Conservation (phyloP, 768 basidiomycete species). For the Tulasnella sp. region DNA sequence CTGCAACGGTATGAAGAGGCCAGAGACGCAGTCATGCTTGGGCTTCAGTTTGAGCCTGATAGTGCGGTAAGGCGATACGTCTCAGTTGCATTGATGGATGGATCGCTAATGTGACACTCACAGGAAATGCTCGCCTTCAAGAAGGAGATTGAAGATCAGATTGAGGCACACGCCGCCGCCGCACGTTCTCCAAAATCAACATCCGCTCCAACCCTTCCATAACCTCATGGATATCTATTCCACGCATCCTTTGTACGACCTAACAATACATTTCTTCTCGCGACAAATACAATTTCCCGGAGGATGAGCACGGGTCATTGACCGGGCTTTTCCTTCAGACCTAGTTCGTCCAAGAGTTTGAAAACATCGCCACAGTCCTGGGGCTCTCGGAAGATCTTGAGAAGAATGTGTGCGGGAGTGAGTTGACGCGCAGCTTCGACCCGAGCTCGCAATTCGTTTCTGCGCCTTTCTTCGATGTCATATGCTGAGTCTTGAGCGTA, state of each 20-base stretch:
- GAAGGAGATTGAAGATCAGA: slow-evolving; percentile 27
- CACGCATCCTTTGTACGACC: slow-evolving; percentile 4
- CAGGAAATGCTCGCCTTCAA: slow-evolving; percentile 28
- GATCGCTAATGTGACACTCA: neutral
- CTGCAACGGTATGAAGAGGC: slow-evolving; percentile 69
- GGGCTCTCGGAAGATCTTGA: slow-evolving; percentile 67
- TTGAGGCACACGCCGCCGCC: slow-evolving; percentile 16
- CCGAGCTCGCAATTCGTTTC: slow-evolving; percentile 42
- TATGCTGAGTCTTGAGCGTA: neutral
- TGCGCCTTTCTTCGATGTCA: slow-evolving; percentile 16
- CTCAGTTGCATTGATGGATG: neutral
- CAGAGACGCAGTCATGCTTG: slow-evolving; percentile 72
- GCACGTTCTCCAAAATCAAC: slow-evolving; percentile 19
- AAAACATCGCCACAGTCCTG: slow-evolving; percentile 60
- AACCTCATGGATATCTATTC: neutral
- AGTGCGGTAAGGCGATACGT: slow-evolving; percentile 45
- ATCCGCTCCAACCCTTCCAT: neutral
- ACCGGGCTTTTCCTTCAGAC: neutral
- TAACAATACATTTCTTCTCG: neutral
- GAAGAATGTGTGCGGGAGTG: slow-evolving; percentile 53
- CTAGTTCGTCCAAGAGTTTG: slow-evolving; percentile 24
- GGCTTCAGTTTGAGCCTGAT: slow-evolving; percentile 77
- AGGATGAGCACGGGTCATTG: neutral
- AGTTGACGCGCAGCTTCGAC: slow-evolving; percentile 58
- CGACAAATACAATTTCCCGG: neutral